These are phyloP conservation scores for Aquilaria yunnanensis DNA, from an alignment of 345 rosid genomes.

Conservation along the genomic window DNA sequence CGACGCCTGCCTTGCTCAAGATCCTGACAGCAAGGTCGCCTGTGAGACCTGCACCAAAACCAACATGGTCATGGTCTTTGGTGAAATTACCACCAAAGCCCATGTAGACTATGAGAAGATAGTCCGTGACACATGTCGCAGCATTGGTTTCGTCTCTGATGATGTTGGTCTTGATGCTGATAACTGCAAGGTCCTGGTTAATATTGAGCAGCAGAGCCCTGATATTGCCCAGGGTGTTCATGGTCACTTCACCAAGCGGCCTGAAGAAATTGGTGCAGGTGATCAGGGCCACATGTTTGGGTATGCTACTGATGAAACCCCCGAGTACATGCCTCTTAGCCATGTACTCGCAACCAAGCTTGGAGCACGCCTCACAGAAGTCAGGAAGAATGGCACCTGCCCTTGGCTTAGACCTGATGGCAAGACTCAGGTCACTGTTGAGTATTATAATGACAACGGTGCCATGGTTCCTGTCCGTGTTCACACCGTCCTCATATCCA, in stretches of 20 bases:
- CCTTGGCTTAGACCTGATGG: constrained; percentile 76
- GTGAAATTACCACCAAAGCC: constrained; percentile 77
- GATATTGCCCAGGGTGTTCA: constrained; percentile 80
- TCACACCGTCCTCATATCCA: constrained; percentile 74
- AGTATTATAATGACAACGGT: constrained; percentile 61
- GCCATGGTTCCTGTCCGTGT: constrained; percentile 78
- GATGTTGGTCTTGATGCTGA: constrained; percentile 76
- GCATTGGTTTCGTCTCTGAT: constrained; percentile 59
- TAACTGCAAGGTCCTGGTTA: constrained; percentile 66
- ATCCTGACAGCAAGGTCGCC: constrained; percentile 80
- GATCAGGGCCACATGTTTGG: constrained; percentile 84
- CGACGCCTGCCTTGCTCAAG: constrained; percentile 75
- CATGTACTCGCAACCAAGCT: constrained; percentile 78
- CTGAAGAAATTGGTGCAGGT: constrained; percentile 78
- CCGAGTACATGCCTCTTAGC: constrained; percentile 68
- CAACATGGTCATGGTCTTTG: constrained; percentile 85
- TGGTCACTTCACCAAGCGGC: constrained; percentile 70
- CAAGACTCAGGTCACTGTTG: constrained; percentile 78
- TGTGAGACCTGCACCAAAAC: constrained; percentile 80
- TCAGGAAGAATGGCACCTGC: constrained; percentile 70
- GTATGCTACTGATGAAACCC: constrained; percentile 70
- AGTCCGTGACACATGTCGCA: constrained; percentile 65
- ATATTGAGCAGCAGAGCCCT: constrained; percentile 81
- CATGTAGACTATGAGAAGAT: constrained; percentile 70
- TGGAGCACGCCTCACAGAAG: constrained; percentile 72